phyloP scores from a whole-genome alignment of 495 filamentous ascomycete genomes.

The Xylaria acuta region DNA sequence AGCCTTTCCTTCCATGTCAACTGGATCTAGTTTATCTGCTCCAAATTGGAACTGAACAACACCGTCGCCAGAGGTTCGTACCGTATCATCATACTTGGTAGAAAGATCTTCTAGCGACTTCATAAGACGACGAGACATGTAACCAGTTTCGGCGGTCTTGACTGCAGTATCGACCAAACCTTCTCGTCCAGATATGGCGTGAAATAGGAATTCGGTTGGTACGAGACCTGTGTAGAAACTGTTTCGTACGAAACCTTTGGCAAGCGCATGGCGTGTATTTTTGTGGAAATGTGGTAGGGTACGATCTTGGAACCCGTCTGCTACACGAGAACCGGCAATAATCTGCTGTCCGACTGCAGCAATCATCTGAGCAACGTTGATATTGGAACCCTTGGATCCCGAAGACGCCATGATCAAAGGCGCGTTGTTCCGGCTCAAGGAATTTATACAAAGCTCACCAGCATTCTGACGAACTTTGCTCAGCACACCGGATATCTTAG shows the following conservation, averaged over 20 bases:
- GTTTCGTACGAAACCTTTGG: conserved; percentile 96
- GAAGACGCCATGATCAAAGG: conserved; percentile 97
- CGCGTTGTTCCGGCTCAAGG: conserved; percentile 89
- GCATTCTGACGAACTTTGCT: conserved; percentile 88
- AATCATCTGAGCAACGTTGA: conserved; percentile 99
- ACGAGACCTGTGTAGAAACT: conserved; percentile 95
- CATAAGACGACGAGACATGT: conserved; percentile 98
- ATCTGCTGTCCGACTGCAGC: conserved; percentile 97
- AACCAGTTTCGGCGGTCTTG: conserved; percentile 98
- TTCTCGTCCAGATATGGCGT: conserved; percentile 97
- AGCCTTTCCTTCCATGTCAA: conserved; percentile 96
- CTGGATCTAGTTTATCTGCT: conserved; percentile 91
- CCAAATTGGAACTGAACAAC: conserved; percentile 98
- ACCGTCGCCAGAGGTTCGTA: conserved; percentile 81
- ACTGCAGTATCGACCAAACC: conserved; percentile 99
- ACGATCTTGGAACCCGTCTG: conserved; percentile 95
- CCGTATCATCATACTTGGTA: conserved; percentile 89
- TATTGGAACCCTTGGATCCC: conserved; percentile 92
- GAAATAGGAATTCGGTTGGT: conserved; percentile 94
- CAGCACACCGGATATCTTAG: conserved; percentile 85
- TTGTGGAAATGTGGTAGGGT: conserved; percentile 95
- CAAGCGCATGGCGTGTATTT: conserved; percentile 84
- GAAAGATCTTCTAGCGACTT: conserved; percentile 96
- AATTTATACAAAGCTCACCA: conserved; percentile 87
- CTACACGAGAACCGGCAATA: conserved; percentile 90